Base-by-base conservation (phyloP, 768 basidiomycete species). In the Leccinellum rugosiceps region DNA sequence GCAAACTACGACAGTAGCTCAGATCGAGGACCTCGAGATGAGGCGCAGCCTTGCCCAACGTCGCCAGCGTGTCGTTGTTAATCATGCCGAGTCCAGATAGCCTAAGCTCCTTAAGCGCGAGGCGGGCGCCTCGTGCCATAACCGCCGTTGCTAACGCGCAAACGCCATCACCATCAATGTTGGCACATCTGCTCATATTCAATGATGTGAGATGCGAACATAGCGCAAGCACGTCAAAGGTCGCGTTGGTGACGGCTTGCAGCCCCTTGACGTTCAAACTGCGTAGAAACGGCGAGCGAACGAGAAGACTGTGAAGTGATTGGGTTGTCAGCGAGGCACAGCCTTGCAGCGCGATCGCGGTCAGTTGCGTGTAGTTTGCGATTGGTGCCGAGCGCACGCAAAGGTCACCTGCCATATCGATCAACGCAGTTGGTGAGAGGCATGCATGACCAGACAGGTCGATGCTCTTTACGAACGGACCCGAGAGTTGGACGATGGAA, bases 21-120 rank as follows among this genome's bases (percentile, higher is more conserved):
- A 94, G 73, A 70, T 95, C 93, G 21, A 95, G 76, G 17, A 91
- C 82, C 69, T 92, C 89, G 21, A 95, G 79, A 63, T 77, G 75
- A 19, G 90, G 89, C 0, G 88, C 80, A 3, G 82, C 86, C 61
- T 75, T 81, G 6, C 88, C 92, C 34, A 94, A 75, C 10, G 75
- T 72, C n/a, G 76, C 69, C 81, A 95, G 81, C 63, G 80, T 79
- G 11, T 76, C 74, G 64, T 89, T 87, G 15, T 79, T 74, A 51
- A 86, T 71, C 53, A 82, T 75, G 65, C 79, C 83, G 57, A 97
- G 68, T 1, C 89, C 91, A 7, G 83, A 87, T 26, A 94, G 59
- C 23, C 84, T 76, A 30, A 96, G 77, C 46, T 83, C 82, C 68
- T 78, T 84, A 56, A 95, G 68, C 26, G 68, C 74, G 49, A 90